Conservation (phyloP, 768 basidiomycete genomes). For the Pulveroboletus sp. region DNA sequence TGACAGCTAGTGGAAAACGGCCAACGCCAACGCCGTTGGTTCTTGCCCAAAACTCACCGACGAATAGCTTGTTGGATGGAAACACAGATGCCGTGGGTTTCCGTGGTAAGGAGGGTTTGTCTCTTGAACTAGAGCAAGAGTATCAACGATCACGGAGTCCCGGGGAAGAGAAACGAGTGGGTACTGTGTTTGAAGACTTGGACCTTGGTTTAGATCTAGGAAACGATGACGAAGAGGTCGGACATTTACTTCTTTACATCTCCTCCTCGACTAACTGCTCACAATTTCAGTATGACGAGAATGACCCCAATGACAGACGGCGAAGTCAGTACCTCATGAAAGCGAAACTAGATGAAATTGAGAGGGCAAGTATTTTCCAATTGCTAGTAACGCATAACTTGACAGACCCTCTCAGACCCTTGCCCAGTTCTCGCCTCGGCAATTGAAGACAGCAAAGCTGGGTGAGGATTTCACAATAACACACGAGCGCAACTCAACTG, state of each 20-base stretch:
- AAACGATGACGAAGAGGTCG: slow-evolving; percentile 43
- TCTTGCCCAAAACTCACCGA: slow-evolving; percentile 39
- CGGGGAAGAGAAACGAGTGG: slow-evolving; percentile 44
- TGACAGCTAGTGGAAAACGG: slow-evolving; percentile 34
- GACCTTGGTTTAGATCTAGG: slow-evolving; percentile 42
- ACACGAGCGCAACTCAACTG: slow-evolving; percentile 17
- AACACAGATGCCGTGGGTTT: slow-evolving; percentile 8
- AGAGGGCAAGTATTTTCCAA: slow-evolving; percentile 46
- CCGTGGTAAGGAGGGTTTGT: slow-evolving; percentile 16
- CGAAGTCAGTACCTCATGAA: slow-evolving; percentile 74
- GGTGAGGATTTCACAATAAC: slow-evolving; percentile 22
- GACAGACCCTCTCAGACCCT: slow-evolving; percentile 44
- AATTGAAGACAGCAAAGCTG: slow-evolving; percentile 20
- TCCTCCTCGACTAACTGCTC: slow-evolving; percentile 14
- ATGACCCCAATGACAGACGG: slow-evolving; percentile 72
- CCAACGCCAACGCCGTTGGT: slow-evolving; percentile 59
- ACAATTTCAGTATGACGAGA: slow-evolving; percentile 54
- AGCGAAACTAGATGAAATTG: slow-evolving; percentile 76
- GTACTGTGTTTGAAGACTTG: slow-evolving; percentile 45
- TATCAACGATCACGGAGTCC: slow-evolving; percentile 31
- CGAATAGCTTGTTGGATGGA: slow-evolving; percentile 28
- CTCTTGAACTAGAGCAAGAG: slow-evolving; percentile 29
- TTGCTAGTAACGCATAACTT: slow-evolving; percentile 2
- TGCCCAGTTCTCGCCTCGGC: slow-evolving; percentile 63
- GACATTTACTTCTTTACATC: slow-evolving; percentile 15